Conservation (phyloP, 208 protist genomes). For the Vickermania ingenoplastis region DNA sequence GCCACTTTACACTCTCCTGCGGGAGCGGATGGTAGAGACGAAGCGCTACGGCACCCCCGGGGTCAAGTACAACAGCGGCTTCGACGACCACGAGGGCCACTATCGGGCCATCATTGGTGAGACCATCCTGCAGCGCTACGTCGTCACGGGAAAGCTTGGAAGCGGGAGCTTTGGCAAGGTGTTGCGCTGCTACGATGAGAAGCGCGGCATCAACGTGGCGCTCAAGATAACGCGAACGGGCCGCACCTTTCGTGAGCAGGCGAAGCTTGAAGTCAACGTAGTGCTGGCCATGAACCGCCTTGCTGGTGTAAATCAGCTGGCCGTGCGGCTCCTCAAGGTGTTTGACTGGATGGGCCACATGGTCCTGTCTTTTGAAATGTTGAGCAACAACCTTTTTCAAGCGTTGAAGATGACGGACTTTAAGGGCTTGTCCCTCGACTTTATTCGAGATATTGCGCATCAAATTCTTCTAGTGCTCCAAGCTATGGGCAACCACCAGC, state of each 20-base stretch:
- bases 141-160: conserved; percentile 75
- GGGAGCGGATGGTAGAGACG: not conserved
- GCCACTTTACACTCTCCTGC: not conserved
- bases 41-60: not conserved
- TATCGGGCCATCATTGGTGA: conserved; percentile 80
- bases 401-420: conserved; percentile 89
- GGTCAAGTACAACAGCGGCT: conserved; percentile 78
- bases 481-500: conserved; percentile 76
- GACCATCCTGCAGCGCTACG: conserved; percentile 78
- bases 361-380: conserved; percentile 96
- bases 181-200: conserved; percentile 79
- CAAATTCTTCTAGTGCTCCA: conserved; percentile 88
- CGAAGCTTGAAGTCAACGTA: conserved; percentile 79
- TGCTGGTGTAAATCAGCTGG: conserved; percentile 50
- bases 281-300: conserved; percentile 65
- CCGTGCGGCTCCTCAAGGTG: conserved; percentile 77
- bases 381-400: conserved; percentile 96
- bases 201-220: conserved; percentile 70
- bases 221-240: conserved; percentile 84
- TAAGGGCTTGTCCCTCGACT: conserved; percentile 72
- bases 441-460: conserved; percentile 92
- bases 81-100: conserved; percentile 83
- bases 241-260: conserved; percentile 70
- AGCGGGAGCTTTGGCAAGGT: conserved; percentile 90
- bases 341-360: conserved; percentile 92